Evolutionary conservation across 2,329 filamentous ascomycete genomes (phyloP).

Genomic region (Cercospora sp.): DNA sequence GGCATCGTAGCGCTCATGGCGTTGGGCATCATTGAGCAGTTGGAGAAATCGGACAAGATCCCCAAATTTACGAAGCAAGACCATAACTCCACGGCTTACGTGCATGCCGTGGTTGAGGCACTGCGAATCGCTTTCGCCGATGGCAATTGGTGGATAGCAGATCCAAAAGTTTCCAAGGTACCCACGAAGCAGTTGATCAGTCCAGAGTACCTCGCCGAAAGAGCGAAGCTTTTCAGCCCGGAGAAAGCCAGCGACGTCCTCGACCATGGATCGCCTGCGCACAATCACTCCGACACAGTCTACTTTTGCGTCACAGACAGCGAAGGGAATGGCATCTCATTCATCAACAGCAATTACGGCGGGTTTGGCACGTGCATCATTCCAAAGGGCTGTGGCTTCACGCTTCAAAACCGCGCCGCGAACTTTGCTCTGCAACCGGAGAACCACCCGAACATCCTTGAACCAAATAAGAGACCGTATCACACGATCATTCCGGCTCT

Average conservation of each 20-base stretch:
- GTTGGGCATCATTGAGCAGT: conserved; percentile 82
- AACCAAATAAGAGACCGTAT: conserved; percentile 83
- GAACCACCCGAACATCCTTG: conserved; percentile 76
- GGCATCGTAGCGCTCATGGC: conserved; percentile 95
- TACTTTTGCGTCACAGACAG: conserved; percentile 85
- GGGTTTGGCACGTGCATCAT: conserved; percentile 88
- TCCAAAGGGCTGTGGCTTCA: conserved; percentile 83
- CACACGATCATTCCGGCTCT: conserved; percentile 97
- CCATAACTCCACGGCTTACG: conserved; percentile 72
- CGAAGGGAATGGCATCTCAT: conserved; percentile 85
- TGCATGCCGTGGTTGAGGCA: conserved; percentile 85
- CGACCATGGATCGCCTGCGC: conserved; percentile 77
- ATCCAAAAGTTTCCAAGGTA: conserved; percentile 71
- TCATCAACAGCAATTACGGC: conserved; percentile 94
- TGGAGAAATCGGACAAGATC: conserved; percentile 75
- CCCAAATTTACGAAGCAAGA: conserved; percentile 67
- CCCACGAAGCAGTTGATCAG: conserved; percentile 70
- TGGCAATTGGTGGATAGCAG: conserved; percentile 84
- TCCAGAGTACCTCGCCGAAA: conserved; percentile 70
- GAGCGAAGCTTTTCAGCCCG: conserved; percentile 62
- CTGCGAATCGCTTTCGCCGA: conserved; percentile 90
- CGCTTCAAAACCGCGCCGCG: conserved; percentile 86
- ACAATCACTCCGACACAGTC: conserved; percentile 86
- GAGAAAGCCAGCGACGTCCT: conserved; percentile 54
- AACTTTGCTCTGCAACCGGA: conserved; percentile 71